phyloP scores from a whole-genome alignment of 805 yeast species.

The Cyberlindnera suaveolens region DNA sequence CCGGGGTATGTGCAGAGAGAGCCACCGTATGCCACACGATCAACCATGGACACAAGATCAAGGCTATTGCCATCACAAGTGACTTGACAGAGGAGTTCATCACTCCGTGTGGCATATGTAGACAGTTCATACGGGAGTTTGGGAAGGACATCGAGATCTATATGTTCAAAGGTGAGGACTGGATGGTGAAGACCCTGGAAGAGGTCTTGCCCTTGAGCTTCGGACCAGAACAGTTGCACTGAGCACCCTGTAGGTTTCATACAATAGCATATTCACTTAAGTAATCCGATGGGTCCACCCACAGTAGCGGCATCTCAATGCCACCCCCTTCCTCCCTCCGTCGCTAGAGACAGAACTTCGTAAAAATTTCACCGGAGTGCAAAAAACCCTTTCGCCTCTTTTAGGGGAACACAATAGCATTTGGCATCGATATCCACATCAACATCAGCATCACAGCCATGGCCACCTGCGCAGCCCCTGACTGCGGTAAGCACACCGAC shows the following conservation, averaged over 20 bases:
- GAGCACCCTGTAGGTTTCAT: background rate
- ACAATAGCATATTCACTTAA: background rate
- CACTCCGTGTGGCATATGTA: constrained; percentile 91
- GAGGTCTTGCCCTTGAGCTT: constrained; percentile 79
- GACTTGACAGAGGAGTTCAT: constrained; percentile 48
- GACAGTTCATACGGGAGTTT: constrained; percentile 87
- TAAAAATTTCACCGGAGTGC: too few relatives aligned
- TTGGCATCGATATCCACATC: background rate
- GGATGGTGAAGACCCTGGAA: constrained; percentile 43
- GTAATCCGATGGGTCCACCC: too few relatives aligned
- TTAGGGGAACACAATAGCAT: too few relatives aligned
- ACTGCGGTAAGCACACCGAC: constrained; percentile 77
- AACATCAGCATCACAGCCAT: background rate
- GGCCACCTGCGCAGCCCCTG: constrained; percentile 62
- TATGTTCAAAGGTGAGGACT: constrained; percentile 56
- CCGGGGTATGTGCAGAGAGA: constrained; percentile 71
- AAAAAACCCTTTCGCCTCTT: too few relatives aligned
- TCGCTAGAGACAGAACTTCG: too few relatives aligned
- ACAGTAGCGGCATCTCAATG: too few relatives aligned
- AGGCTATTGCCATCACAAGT: constrained; percentile 62
- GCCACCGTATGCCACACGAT: constrained; percentile 56
- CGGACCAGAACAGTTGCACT: constrained; percentile 56
- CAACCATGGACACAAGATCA: constrained; percentile 38
- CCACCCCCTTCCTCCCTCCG: too few relatives aligned
- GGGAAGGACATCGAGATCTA: constrained; percentile 50